phyloP scores from a whole-genome alignment of 768 basidiomycete genomes.

The Hebeloma cylindrosporum region DNA sequence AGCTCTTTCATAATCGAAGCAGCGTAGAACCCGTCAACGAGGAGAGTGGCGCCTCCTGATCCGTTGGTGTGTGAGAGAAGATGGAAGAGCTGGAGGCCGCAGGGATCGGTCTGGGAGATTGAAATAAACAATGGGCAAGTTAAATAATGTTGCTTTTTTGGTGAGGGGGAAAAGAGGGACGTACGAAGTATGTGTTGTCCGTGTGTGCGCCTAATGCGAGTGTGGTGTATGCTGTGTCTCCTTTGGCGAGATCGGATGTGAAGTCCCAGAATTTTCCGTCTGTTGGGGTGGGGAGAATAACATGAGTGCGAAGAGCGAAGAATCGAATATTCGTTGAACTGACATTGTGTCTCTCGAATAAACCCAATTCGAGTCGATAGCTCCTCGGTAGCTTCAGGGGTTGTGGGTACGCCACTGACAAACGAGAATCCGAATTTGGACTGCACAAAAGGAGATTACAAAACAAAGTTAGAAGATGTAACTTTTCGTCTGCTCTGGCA shows the following conservation, averaged over 20 bases:
- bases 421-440: constrained; percentile 89
- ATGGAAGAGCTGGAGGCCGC: constrained; percentile 95
- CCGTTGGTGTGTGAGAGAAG: constrained; percentile 82
- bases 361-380: constrained; percentile 77
- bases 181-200: constrained; percentile 66
- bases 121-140: not conserved
- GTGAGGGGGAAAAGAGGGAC: constrained; percentile 17
- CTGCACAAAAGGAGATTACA: constrained; percentile 37
- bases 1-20: constrained; percentile 76
- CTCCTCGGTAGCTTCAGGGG: constrained; percentile 81
- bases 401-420: constrained; percentile 75
- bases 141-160: not conserved
- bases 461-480: too few relatives aligned
- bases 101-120: constrained; percentile 77
- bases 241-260: constrained; percentile 85
- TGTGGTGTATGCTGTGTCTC: constrained; percentile 93
- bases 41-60: constrained; percentile 82
- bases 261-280: constrained; percentile 98
- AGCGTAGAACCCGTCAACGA: constrained; percentile 94
- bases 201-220: constrained; percentile 84
- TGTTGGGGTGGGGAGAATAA: constrained; percentile 32
- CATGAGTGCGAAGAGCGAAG: not conserved
- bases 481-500: too few relatives aligned
- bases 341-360: constrained; percentile 79
- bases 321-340: constrained; percentile 12